phyloP scores from a whole-genome alignment of 1,284 basidiomycete genomes.

The Violaceomyces palustris region DNA sequence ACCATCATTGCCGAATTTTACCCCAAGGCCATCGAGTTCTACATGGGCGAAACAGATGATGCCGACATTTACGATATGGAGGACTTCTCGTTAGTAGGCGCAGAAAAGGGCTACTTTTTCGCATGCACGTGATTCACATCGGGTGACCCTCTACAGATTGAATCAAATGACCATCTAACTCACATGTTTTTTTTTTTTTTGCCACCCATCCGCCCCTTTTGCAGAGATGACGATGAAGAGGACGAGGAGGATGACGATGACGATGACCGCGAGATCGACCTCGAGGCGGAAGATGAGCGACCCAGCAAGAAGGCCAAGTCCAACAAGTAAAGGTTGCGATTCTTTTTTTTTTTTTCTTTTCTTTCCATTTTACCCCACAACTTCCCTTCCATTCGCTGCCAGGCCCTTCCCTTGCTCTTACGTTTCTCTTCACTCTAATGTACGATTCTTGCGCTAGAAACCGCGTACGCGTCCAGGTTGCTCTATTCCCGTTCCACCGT shows the following conservation, averaged over 20 bases:
- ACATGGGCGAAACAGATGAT: constrained; percentile 34
- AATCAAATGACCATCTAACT: background rate
- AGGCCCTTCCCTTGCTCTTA: too few species aligned
- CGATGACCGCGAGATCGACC: constrained; percentile 44
- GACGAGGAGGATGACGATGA: constrained; percentile 48
- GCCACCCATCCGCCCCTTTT: too few species aligned
- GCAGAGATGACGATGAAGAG: constrained; percentile 36
- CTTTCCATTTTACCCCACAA: too few species aligned
- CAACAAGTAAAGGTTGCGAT: constrained; percentile 10
- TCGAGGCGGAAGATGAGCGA: constrained; percentile 42
- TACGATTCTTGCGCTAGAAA: too few species aligned
- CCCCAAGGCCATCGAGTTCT: constrained; percentile 47
- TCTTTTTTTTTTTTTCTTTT: background rate
- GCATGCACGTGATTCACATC: background rate
- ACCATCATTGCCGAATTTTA: constrained; percentile 46
- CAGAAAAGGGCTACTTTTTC: background rate
- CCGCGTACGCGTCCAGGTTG: too few species aligned
- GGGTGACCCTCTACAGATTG: too few species aligned
- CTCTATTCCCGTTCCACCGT: too few species aligned
- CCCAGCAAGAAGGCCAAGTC: constrained; percentile 44
- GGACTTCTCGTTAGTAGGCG: constrained; percentile 10
- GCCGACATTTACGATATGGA: constrained; percentile 41
- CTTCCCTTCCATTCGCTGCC: too few species aligned
- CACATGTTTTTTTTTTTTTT: background rate
- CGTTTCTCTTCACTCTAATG: too few species aligned